A percentile compares a stretch with the other conserved stretches of the same genome.
phyloP scores from a whole-genome alignment of 2,329 filamentous ascomycete genomes.

The Allantophomopsis lycopodina region DNA sequence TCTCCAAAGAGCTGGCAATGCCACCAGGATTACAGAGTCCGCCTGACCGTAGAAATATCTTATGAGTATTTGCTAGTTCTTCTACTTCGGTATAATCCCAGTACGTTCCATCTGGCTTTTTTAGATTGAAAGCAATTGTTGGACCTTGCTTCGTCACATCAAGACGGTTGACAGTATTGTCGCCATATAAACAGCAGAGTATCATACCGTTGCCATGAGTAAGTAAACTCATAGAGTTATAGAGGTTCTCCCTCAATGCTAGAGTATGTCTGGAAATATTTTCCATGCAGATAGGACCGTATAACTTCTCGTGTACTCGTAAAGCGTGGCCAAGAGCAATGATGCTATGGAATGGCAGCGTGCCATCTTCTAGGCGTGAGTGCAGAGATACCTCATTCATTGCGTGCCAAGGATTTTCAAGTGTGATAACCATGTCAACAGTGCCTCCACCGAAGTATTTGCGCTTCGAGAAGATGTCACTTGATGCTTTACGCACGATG shows the following conservation, averaged over 20 bases:
- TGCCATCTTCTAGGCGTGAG: slow-evolving; percentile 75
- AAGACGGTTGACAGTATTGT: slow-evolving; percentile 17
- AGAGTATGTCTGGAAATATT: slow-evolving; percentile 55
- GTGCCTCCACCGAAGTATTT: slow-evolving; percentile 85
- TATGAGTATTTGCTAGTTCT: slow-evolving; percentile 62
- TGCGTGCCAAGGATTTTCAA: slow-evolving; percentile 66
- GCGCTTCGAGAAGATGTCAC: slow-evolving; percentile 44
- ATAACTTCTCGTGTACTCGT: slow-evolving; percentile 50
- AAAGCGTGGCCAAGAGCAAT: slow-evolving; percentile 65
- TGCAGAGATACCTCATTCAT: slow-evolving; percentile 52
- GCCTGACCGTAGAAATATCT: slow-evolving; percentile 75
- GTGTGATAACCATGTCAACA: slow-evolving; percentile 69
- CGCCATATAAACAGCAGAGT: slow-evolving; percentile 8
- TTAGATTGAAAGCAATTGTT: slow-evolving; percentile 68
- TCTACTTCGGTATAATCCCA: slow-evolving; percentile 60
- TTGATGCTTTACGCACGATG: slow-evolving; percentile 58
- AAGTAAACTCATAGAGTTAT: slow-evolving; percentile 39
- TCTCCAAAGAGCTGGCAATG: slow-evolving; percentile 53
- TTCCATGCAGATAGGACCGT: slow-evolving; percentile 42
- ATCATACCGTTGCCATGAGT: slow-evolving; percentile 38
- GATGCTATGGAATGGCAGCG: slow-evolving; percentile 76
- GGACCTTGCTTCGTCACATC: slow-evolving; percentile 42
- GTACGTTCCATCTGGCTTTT: slow-evolving; percentile 53
- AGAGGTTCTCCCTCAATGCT: slow-evolving; percentile 43
- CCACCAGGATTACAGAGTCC: slow-evolving; percentile 83